Conservation (phyloP, 2,329 filamentous ascomycete genomes). For the Fusarium ramigenum region DNA sequence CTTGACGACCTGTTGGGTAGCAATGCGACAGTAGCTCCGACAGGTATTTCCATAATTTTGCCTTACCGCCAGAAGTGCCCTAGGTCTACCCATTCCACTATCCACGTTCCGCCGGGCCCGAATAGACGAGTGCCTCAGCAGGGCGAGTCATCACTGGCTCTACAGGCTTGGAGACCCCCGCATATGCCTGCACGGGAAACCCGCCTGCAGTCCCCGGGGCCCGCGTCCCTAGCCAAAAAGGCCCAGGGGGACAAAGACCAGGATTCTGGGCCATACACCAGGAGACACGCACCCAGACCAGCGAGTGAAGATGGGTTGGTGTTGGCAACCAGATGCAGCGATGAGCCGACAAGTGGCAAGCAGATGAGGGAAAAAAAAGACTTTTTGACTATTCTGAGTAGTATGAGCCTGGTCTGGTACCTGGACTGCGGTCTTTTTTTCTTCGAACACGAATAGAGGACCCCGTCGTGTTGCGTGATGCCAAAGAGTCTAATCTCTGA, state of each 20-base stretch:
- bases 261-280: constrained; percentile 43
- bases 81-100: constrained; percentile 29
- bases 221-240: constrained; percentile 35
- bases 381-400: not conserved
- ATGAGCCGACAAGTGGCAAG: constrained; percentile 45
- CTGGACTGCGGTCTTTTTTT: not conserved
- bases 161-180: constrained; percentile 35
- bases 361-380: constrained; percentile 14
- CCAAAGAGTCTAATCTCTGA: not conserved
- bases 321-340: constrained; percentile 42
- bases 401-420: not conserved
- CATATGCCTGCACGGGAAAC: constrained; percentile 40
- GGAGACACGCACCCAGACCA: constrained; percentile 42
- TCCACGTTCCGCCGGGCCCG: constrained; percentile 30
- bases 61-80: constrained; percentile 28
- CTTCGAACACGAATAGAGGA: constrained; percentile 8
- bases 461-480: constrained; percentile 30
- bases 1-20: constrained; percentile 38
- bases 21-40: constrained; percentile 43
- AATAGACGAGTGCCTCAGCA: constrained; percentile 27
- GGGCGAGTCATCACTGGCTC: constrained; percentile 37
- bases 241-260: constrained; percentile 23
- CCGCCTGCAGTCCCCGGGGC: constrained; percentile 40
- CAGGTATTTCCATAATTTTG: constrained; percentile 33
- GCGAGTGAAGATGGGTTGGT: constrained; percentile 19